These are phyloP conservation scores for Rostrohypoxylon terebratum DNA, from an alignment of 495 filamentous ascomycete genomes.

Conservation along the genomic window DNA sequence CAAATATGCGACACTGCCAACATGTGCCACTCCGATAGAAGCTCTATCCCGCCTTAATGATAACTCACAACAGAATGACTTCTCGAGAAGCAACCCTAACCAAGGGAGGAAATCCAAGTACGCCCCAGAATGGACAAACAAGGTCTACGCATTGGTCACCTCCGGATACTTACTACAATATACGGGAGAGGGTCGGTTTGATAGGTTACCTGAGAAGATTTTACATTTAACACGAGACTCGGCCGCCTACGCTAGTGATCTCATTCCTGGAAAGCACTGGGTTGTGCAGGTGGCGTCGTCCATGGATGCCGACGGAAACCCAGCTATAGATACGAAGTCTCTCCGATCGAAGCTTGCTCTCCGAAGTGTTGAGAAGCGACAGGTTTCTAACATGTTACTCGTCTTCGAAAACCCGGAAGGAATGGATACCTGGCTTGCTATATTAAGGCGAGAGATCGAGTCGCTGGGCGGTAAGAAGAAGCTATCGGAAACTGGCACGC, in stretches of 20 bases:
- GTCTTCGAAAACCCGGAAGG: constrained; percentile 83
- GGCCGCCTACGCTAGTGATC: constrained; percentile 92
- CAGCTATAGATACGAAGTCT: constrained; percentile 66
- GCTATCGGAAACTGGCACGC: constrained; percentile 67
- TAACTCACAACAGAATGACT: constrained; percentile 58
- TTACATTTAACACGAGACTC: constrained; percentile 85
- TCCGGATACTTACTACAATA: constrained; percentile 92
- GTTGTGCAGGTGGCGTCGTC: constrained; percentile 90
- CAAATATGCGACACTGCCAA: constrained; percentile 64
- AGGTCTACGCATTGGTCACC: constrained; percentile 83
- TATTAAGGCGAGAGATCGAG: constrained; percentile 75
- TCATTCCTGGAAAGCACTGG: constrained; percentile 91
- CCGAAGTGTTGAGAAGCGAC: constrained; percentile 68
- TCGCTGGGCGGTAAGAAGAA: constrained; percentile 74
- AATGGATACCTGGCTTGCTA: constrained; percentile 85
- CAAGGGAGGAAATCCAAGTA: constrained; percentile 66
- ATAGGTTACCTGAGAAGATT: constrained; percentile 88
- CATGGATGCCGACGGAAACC: constrained; percentile 70
- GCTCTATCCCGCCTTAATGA: constrained; percentile 71
- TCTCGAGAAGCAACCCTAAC: constrained; percentile 52
- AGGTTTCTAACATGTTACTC: constrained; percentile 77
- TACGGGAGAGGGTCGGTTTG: constrained; percentile 79
- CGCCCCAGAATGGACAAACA: constrained; percentile 75
- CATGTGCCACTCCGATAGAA: constrained; percentile 64
- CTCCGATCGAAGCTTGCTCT: constrained; percentile 79